Base-by-base conservation (phyloP, 202 grass and related monocot species). In the Digitaria exilis region DNA sequence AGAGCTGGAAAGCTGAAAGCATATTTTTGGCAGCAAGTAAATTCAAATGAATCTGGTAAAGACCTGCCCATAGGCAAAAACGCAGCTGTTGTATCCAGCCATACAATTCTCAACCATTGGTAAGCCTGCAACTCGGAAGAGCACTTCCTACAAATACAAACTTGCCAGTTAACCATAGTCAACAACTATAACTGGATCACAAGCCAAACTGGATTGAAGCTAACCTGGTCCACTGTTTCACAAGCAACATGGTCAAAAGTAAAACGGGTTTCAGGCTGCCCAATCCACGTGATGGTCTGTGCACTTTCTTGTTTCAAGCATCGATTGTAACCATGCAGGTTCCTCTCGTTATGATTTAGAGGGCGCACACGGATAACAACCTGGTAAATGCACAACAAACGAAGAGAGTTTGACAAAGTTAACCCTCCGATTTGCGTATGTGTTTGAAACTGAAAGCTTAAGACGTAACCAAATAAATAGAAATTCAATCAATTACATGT, bases 71-170 rank as follows among this genome's bases (percentile, higher is more conserved):
- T 98, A 98, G 71, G 96, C 96, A 94, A 98, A 98, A 61, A 98
- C 75, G 19, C 96, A 98, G 62, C 96, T 98, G 62, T 98, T 98
- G 80, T 98, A 98, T 31, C 96, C 96, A 49, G 96, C 90, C 85
- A 98, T 98, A 73, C 96, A 98, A 67, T 98, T 98, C 84, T 98
- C 96, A 57, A 98, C 96, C 96, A 98, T 96, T 42, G 96, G 93
- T 84, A 98, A 93, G 71, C 96, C 96, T 66, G 96, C 87, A 77
- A 98, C 89, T 78, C 96, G 86, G 67, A 98, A 98, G 75, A 98
- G 87, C 67, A 90, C 87, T 72, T 98, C 96, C 96, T 98, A 81
- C 65, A 80, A 58, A 58, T 57, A 37, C 57, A 76, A 78, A 69
- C 69, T 73, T 30, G 63, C 72, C 51, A 24, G 21, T 83, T 54